phyloP scores from a whole-genome alignment of 306 rosid species.

The Amphicarpaea edgeworthii region DNA sequence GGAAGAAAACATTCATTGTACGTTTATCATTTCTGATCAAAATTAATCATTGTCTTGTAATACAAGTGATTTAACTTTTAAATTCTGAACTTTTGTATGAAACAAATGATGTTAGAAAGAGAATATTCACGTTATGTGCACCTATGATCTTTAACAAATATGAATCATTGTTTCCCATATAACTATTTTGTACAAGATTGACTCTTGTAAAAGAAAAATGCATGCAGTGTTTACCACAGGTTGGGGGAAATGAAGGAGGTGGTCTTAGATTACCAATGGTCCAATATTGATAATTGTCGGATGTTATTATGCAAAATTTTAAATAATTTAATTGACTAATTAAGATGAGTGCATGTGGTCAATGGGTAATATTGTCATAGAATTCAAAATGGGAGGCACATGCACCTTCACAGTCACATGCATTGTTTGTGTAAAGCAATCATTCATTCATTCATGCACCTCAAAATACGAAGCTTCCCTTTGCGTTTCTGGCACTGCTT shows the following conservation, averaged over 20 bases:
- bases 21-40: no score
- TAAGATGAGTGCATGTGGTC: background rate
- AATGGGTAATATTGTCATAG: constrained; percentile 16
- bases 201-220: no score
- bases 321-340: background rate
- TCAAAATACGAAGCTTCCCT: constrained; percentile 38
- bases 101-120: no score
- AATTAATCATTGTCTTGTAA: no score
- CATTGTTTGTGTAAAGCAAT: constrained; percentile 33
- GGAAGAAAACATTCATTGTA: no score
- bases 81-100: no score
- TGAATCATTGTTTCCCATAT: no score
- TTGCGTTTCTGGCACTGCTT: background rate
- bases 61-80: no score
- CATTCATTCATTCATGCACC: constrained; percentile 45
- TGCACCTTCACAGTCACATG: constrained; percentile 50
- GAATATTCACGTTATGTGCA: no score
- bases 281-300: background rate
- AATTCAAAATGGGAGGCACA: constrained; percentile 19
- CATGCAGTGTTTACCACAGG: no score
- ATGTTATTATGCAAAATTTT: background rate
- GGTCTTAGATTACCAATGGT: background rate
- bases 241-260: background rate
- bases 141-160: no score
- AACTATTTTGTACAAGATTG: no score